These are phyloP conservation scores for Leishmania gerbilli DNA, from an alignment of 208 protist species.

Conservation along the genomic window DNA sequence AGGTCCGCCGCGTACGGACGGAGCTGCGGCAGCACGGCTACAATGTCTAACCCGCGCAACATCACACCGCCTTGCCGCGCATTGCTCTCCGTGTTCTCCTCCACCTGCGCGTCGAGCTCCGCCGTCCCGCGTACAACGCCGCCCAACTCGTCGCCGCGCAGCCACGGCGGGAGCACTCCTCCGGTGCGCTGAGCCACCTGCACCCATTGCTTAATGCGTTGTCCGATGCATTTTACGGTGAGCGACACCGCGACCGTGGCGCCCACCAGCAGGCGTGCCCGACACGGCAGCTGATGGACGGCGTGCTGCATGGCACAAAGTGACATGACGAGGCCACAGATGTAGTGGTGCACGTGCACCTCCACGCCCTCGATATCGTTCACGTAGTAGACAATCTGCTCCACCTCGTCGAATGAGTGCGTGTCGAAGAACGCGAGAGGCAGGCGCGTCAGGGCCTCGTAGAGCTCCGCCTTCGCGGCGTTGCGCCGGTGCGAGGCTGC, in stretches of 20 bases:
- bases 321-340: constrained; percentile 32
- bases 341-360: constrained; percentile 68
- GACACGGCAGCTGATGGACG: constrained; percentile 28
- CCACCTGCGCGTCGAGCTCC: constrained; percentile 53
- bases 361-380: constrained; percentile 87
- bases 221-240: constrained; percentile 24
- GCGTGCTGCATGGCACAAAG: constrained; percentile 33
- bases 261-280: constrained; percentile 32
- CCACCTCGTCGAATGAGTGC: constrained; percentile 58
- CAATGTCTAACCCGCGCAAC: constrained; percentile 77
- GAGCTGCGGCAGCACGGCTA: constrained; percentile 60
- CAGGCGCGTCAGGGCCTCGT: constrained; percentile 61
- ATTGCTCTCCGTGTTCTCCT: constrained; percentile 54
- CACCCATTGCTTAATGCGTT: constrained; percentile 19
- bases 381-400: constrained; percentile 76
- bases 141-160: constrained; percentile 23
- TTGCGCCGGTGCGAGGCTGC: constrained; percentile 50
- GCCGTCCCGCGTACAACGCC: constrained; percentile 18
- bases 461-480: constrained; percentile 55
- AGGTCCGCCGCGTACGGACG: constrained; percentile 74
- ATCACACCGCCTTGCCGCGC: constrained; percentile 54
- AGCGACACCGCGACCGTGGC: constrained; percentile 28
- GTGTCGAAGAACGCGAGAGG: constrained; percentile 72
- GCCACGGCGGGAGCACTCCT: constrained; percentile 28
- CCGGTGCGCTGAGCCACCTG: constrained; percentile 31